Percentiles rank a stretch among this genome's conserved stretches.
Conservation (phyloP, 805 yeast species). For the Teunomyces funiuensis region DNA sequence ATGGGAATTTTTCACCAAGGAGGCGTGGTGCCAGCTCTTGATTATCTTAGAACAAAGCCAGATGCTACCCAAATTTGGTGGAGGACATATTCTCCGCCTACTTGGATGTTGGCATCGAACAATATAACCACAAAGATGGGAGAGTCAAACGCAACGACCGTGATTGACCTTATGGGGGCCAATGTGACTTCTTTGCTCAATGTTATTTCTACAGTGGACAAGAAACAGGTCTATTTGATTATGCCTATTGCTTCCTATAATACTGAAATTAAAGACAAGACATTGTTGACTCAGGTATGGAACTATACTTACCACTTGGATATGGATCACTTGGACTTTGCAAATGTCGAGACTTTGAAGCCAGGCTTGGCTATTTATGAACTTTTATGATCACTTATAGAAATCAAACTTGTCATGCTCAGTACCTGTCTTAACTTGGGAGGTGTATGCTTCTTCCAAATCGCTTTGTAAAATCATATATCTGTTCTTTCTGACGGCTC, state of each 20-base stretch:
- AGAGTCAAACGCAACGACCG: conserved; percentile 13
- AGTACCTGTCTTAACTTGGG: conserved; percentile 93
- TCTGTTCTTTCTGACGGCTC: conserved; percentile 98
- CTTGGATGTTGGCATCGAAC: conserved; percentile 60
- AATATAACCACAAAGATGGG: conserved; percentile 15
- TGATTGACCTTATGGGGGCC: conserved; percentile 53
- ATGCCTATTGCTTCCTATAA: conserved; percentile 42
- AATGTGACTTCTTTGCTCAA: conserved; percentile 12
- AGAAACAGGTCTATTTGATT: conserved; percentile 24
- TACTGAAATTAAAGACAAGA: conserved; percentile 15
- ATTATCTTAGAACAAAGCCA: conserved; percentile 26
- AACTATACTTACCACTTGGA: conserved; percentile 54
- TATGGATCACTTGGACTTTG: conserved; percentile 68
- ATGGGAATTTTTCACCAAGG: conserved; percentile 90
- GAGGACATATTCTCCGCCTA: conserved; percentile 93
- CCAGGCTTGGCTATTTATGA: conserved; percentile 68
- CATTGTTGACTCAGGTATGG: conserved; percentile 21
- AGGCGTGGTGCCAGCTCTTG: conserved; percentile 74
- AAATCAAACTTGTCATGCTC: conserved; percentile 98
- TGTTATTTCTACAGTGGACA: background rate
- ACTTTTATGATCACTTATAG: conserved; percentile 61
- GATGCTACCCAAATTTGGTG: conserved; percentile 68
- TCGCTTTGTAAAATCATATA: conserved; percentile 95
- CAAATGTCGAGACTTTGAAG: conserved; percentile 43
- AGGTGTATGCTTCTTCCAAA: conserved; percentile 94